Evolutionary conservation across 257 asterid genomes (phyloP), one percentile per base, ranked within the genome.

Genomic region (Nicotiana paniculata): DNA sequence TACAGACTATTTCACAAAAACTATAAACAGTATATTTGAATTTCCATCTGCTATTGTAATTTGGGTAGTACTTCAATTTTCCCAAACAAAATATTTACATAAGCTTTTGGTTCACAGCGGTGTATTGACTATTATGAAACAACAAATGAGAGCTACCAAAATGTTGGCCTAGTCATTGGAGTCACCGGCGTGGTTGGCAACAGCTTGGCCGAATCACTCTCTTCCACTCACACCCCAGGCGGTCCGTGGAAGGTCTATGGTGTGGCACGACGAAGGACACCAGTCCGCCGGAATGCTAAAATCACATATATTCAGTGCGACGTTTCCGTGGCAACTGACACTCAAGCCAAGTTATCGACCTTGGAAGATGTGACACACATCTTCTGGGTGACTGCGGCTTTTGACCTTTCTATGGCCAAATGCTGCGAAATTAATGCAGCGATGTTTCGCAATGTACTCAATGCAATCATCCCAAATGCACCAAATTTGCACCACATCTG

Each of bases 201-300:
- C 89, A 95, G 98, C 88, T 88, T 95, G 78, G 95, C 98, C 81
- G 97, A 90, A 93, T 92, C 91, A 83, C 93, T 95, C 33, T 97
- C 98, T 24, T 97, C 94, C 69, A 24, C 98, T 62, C 97, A 93
- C 87, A 96, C 99, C n/a, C 97, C 99, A 9, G 97, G 99, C 35
- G 97, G 99, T 48, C 99, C 97, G 0, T 96, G 99, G 98, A 96
- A 94, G 91, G 97, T 96, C 35, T 94, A 96, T 48, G 99, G 99
- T 18, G 87, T 94, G 53, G 96, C 97, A 1, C 93, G 98, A 84
- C 95, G 98, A 57, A 90, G 93, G 15, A 87, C 89, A 1, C 96
- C 97, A 16, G 9, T 90, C 70, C 93, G 97, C 70, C 93, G 97
- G 95, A 93, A 85, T 72, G 97, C 93, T 83, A 88, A 92, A 7